Base-by-base conservation (phyloP, 345 rosid species). In the Moringa oleifera region DNA sequence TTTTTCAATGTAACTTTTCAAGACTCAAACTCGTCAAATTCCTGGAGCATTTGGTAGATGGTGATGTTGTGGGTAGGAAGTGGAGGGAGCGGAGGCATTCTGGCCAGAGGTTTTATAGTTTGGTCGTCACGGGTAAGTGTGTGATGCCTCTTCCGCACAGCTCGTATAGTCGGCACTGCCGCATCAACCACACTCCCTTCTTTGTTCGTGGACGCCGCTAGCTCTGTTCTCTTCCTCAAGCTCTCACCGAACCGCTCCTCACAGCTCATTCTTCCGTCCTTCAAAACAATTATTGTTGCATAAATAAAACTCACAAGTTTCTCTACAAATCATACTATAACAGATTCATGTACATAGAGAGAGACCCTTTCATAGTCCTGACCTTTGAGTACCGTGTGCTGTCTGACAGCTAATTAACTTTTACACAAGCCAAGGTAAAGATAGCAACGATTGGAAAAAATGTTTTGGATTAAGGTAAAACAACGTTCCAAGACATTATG, bases 121-220 rank as follows among this genome's bases (percentile, higher is more conserved):
- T 69, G 73, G 53, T 82, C 79, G 9, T 75, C 82, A 1, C 64
- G 62, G 25, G 81, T 78, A 24, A 81, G 82, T 1, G 71, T 73
- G 68, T 83, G 88, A 20, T 86, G 92, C 78, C 89, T 81, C 70
- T 86, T 86, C 1, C 92, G 83, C 60, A 79, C 81, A 8, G 79
- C 79, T 59, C 71, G 72, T 20, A 66, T 70, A 4, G 73, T 67
- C 18, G 74, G 68, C 10, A 62, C 52, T 2, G 20, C 72, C 56
- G 23, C 68, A 0, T 18, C 46, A 18, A 59, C 64, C 50, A 41
- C 17, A 7, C 6, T 41, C 75, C 76, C 58, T 6, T 64, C 71
- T 28, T 66, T 53, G 51, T 62, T 69, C 57, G 41, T 50, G 24
- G n/a, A 62, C 33, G 41, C 54, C 13, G 75, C 61, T 24, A 37